Conservation (phyloP, 208 protist species). For the Crithidia bombi region DNA sequence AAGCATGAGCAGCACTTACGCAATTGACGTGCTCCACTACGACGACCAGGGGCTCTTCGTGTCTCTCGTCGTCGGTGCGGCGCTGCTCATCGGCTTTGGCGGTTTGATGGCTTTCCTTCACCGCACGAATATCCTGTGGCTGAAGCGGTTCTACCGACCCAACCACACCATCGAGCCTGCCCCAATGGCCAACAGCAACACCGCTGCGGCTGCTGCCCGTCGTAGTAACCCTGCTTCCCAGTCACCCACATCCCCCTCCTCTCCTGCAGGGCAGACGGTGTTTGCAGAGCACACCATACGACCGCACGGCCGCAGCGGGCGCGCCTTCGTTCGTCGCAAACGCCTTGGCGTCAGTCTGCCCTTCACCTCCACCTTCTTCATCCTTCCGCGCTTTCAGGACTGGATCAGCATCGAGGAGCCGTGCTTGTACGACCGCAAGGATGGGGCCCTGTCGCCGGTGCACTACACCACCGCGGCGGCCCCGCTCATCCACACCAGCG, state of each 20-base stretch:
- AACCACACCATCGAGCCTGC: slow-evolving; percentile 75
- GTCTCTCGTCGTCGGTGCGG: slow-evolving; percentile 47
- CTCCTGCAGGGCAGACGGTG: slow-evolving; percentile 2
- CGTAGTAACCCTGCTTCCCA: neutral
- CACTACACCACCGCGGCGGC: slow-evolving; percentile 16
- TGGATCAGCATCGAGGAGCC: slow-evolving; percentile 77
- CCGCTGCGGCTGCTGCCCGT: neutral
- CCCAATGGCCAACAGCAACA: neutral
- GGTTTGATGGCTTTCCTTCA: slow-evolving; percentile 47
- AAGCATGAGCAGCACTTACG: neutral
- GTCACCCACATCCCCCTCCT: slow-evolving; percentile 1
- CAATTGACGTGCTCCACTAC: slow-evolving; percentile 35
- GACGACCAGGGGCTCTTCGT: slow-evolving; percentile 85
- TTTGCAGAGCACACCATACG: slow-evolving; percentile 28
- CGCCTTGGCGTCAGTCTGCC: slow-evolving; percentile 61
- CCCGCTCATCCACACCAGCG: slow-evolving; percentile 30
- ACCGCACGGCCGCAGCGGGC: slow-evolving; percentile 19
- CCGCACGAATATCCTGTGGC: slow-evolving; percentile 53
- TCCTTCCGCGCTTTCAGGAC: slow-evolving; percentile 44
- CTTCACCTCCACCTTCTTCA: slow-evolving; percentile 61
- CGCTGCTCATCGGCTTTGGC: slow-evolving; percentile 40
- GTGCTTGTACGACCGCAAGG: slow-evolving; percentile 47
- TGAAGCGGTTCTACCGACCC: slow-evolving; percentile 76
- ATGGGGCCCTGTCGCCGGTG: slow-evolving; percentile 36
- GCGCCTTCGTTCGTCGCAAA: slow-evolving; percentile 36